Percentiles rank a stretch among this genome's conserved stretches.
Conservation (phyloP, 805 yeast genomes). For the Wickerhamomyces sydowiorum region DNA sequence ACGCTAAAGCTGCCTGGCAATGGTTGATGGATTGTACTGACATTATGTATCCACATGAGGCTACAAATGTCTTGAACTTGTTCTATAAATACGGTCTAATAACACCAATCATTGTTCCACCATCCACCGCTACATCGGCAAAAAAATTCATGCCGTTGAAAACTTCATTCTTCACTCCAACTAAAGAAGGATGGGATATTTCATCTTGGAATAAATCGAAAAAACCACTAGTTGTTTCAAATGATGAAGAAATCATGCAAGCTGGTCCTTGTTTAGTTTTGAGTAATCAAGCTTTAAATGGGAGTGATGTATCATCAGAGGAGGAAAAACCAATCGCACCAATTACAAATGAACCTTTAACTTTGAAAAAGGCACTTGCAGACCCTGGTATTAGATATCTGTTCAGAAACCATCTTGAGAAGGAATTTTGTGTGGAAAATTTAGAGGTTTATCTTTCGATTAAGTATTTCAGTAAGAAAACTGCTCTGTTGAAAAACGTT, state of each 20-base stretch:
- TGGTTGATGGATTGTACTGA: slow-evolving; percentile 93
- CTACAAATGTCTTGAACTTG: slow-evolving; percentile 44
- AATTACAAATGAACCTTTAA: slow-evolving; percentile 2
- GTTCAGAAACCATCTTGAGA: slow-evolving; percentile 59
- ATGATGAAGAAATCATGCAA: slow-evolving; percentile 12
- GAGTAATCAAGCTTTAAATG: slow-evolving; percentile 11
- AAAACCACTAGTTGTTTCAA: slow-evolving; percentile 8
- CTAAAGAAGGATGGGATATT: slow-evolving; percentile 35
- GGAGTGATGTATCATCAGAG: slow-evolving; percentile 7
- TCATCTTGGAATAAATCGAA: slow-evolving; percentile 26
- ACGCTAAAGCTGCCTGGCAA: slow-evolving; percentile 76
- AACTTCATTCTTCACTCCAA: slow-evolving; percentile 37
- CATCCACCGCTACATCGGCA: slow-evolving; percentile 27
- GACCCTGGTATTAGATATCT: slow-evolving; percentile 76
- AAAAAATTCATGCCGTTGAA: slow-evolving; percentile 27
- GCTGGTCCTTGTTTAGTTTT: slow-evolving; percentile 10
- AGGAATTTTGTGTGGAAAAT: slow-evolving; percentile 68
- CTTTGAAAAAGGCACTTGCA: slow-evolving; percentile 37
- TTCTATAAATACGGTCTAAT: slow-evolving; percentile 44
- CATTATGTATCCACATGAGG: slow-evolving; percentile 45
- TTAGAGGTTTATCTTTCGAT: slow-evolving; percentile 65
- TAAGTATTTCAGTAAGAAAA: slow-evolving; percentile 42
- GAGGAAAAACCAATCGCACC: slow-evolving; percentile 5
- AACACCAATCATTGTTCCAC: slow-evolving; percentile 33
- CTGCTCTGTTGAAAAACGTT: slow-evolving; percentile 37